Evolutionary conservation across 169 alveolate genomes (phyloP).

Genomic region (Plasmodium relictum): DNA sequence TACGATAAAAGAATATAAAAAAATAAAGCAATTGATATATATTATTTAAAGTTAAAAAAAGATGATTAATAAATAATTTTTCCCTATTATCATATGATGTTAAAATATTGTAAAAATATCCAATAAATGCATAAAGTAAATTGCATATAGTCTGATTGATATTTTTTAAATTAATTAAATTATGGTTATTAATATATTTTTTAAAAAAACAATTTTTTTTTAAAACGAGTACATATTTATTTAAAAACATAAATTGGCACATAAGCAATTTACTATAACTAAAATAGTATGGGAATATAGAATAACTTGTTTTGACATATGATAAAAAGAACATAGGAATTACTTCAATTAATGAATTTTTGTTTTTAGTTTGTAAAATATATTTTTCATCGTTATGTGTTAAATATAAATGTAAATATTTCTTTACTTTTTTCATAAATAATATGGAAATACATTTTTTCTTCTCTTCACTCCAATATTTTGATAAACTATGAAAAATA

Average conservation of each 20-base stretch:
- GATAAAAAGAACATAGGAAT: constrained; percentile 68
- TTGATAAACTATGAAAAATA: constrained; percentile 32
- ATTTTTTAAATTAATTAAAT: not conserved
- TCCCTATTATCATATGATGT: constrained; percentile 1
- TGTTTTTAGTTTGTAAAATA: constrained; percentile 30
- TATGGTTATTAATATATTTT: not conserved
- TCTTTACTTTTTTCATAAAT: constrained; percentile 40
- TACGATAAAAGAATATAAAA: constrained; percentile 36
- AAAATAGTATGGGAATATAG: constrained; percentile 31
- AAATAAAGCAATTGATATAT: constrained; percentile 29
- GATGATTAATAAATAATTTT: constrained; percentile 8
- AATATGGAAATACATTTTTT: constrained; percentile 15
- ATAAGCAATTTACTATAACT: constrained; percentile 21
- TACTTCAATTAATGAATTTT: constrained; percentile 39
- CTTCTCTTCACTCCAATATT: constrained; percentile 18
- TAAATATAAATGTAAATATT: constrained; percentile 32
- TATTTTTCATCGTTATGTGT: constrained; percentile 24
- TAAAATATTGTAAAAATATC: constrained; percentile 42
- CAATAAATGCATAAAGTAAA: constrained; percentile 37
- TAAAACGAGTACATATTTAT: constrained; percentile 13
- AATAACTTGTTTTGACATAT: constrained; percentile 16
- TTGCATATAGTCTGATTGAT: constrained; percentile 49
- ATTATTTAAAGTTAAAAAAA: constrained; percentile 38
- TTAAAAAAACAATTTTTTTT: constrained; percentile 11
- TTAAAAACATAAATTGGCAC: constrained; percentile 19